Conservation (phyloP, 257 asterid species). For the Fraxinus cuspidata region DNA sequence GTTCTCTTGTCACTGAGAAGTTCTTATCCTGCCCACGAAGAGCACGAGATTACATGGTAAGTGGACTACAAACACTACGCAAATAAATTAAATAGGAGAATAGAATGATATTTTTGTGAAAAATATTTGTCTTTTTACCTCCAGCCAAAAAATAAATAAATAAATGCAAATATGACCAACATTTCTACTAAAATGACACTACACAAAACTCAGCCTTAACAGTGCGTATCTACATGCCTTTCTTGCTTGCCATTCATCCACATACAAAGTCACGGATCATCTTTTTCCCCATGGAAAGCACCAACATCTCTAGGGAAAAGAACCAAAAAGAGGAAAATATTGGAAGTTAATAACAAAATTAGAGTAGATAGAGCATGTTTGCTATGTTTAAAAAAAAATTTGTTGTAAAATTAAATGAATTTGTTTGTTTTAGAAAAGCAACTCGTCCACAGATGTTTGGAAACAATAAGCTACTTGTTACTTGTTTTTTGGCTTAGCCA, state of each 20-base stretch:
- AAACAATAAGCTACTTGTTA: too few relatives aligned
- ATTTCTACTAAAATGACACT: background rate
- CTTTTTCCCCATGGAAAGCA: conserved; percentile 59
- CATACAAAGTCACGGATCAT: conserved; percentile 19
- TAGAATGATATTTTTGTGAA: too few relatives aligned
- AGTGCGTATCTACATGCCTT: background rate
- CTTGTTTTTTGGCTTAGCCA: background rate
- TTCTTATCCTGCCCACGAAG: too few relatives aligned
- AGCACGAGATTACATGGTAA: background rate
- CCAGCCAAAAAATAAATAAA: background rate
- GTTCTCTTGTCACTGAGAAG: too few relatives aligned
- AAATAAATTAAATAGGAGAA: background rate
- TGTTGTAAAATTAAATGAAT: too few relatives aligned
- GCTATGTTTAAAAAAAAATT: background rate
- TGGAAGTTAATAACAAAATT: background rate
- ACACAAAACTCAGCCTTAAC: conserved; percentile 16
- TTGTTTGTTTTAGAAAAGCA: background rate
- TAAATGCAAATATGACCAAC: background rate
- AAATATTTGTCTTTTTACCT: background rate
- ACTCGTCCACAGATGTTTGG: too few relatives aligned
- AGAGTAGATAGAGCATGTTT: background rate
- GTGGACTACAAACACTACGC: background rate
- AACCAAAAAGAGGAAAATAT: background rate
- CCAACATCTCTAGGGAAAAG: conserved; percentile 46
- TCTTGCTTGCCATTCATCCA: background rate